phyloP scores from a whole-genome alignment of 2,329 filamentous ascomycete genomes.

The Colletotrichum caudatum region DNA sequence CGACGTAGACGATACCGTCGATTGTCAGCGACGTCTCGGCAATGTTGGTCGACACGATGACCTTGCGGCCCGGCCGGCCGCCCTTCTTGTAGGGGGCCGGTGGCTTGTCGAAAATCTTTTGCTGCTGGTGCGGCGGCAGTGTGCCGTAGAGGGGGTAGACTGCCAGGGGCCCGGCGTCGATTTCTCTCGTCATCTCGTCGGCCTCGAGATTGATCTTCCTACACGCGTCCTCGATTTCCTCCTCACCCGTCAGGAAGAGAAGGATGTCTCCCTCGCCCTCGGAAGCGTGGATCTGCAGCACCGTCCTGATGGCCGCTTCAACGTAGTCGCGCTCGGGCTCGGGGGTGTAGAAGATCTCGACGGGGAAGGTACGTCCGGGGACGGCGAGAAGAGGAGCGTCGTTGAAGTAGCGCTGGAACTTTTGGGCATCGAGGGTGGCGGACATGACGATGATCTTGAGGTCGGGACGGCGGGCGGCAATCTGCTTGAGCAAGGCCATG shows the following conservation, averaged over 20 bases:
- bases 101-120: slow-evolving; percentile 93
- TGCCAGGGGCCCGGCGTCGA: slow-evolving; percentile 87
- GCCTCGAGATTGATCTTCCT: slow-evolving; percentile 91
- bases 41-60: slow-evolving; percentile 96
- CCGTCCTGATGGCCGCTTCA: slow-evolving; percentile 92
- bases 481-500: slow-evolving; percentile 95
- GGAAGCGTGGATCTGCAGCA: slow-evolving; percentile 94
- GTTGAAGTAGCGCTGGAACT: slow-evolving; percentile 98
- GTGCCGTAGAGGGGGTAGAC: slow-evolving; percentile 96
- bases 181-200: slow-evolving; percentile 92
- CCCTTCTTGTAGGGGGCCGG: slow-evolving; percentile 79
- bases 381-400: slow-evolving; percentile 93
- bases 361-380: slow-evolving; percentile 92
- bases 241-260: slow-evolving; percentile 95
- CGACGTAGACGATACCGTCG: slow-evolving; percentile 98
- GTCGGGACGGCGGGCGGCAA: slow-evolving; percentile 83
- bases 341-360: slow-evolving; percentile 98
- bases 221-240: slow-evolving; percentile 97
- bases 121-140: slow-evolving; percentile 91
- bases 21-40: slow-evolving; percentile 98
- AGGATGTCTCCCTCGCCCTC: slow-evolving; percentile 94
- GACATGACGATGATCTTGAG: slow-evolving; percentile 99
- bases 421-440: slow-evolving; percentile 95
- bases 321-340: slow-evolving; percentile 97
- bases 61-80: slow-evolving; percentile 90